Percentiles rank a stretch among this genome's conserved stretches.
phyloP scores from a whole-genome alignment of 257 asterid genomes.

The Solanum corneliomulleri region DNA sequence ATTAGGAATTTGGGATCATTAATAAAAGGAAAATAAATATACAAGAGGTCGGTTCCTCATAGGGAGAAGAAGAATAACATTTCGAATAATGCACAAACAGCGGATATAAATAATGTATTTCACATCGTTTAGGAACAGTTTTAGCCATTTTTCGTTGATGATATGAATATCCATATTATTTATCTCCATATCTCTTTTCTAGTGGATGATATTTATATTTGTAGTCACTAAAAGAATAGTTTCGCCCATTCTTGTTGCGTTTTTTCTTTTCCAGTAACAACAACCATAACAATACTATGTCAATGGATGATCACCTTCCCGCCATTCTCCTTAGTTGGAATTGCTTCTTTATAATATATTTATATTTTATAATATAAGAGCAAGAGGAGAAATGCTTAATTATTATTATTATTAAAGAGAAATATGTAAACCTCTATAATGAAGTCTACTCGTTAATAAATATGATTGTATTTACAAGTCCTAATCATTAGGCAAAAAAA shows the following conservation, averaged over 20 bases:
- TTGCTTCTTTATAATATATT: not conserved
- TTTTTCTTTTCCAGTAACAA: not conserved
- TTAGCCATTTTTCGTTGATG: too few species aligned
- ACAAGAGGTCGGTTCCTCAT: too few species aligned
- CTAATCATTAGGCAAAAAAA: too few species aligned
- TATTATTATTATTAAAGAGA: too few species aligned
- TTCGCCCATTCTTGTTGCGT: not conserved
- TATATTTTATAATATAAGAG: not conserved
- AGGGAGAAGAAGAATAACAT: not conserved
- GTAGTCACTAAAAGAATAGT: not conserved
- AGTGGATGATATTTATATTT: not conserved
- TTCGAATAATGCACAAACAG: not conserved
- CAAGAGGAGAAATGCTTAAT: not conserved
- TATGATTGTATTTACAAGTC: too few species aligned
- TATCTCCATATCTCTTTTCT: too few species aligned
- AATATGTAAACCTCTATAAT: too few species aligned
- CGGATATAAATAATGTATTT: too few species aligned
- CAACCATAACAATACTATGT: not conserved
- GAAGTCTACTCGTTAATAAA: too few species aligned
- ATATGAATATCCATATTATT: too few species aligned
- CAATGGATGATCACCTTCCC: slow-evolving; percentile 9
- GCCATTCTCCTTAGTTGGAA: slow-evolving; percentile 1
- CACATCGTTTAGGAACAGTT: too few species aligned
- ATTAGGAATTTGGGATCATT: not conserved
- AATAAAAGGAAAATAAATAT: not conserved